A percentile compares a stretch with the other conserved stretches of the same genome.
Evolutionary conservation across 2,329 filamentous ascomycete genomes (phyloP).

Genomic region (Alternaria sp.): DNA sequence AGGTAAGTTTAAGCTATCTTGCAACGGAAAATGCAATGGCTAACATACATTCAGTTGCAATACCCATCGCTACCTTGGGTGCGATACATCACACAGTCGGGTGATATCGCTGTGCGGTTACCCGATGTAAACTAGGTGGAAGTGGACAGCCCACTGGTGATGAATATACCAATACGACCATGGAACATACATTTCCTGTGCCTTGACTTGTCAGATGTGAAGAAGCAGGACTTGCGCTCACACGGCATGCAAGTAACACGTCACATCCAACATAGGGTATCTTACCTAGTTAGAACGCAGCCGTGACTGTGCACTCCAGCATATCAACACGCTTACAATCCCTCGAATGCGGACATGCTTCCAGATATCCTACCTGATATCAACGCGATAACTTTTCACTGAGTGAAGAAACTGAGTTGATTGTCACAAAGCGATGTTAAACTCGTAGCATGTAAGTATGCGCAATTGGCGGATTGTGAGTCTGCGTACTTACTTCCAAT

Average conservation of each 20-base stretch:
- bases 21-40: background rate
- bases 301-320: background rate
- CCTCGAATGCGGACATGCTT: background rate
- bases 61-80: conserved; percentile 98
- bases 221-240: background rate
- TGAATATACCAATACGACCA: conserved; percentile 8
- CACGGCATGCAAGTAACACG: background rate
- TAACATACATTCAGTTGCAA: conserved; percentile 74
- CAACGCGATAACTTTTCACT: background rate
- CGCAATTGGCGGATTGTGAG: background rate
- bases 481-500: background rate
- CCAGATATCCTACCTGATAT: background rate
- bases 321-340: background rate
- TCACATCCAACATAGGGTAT: background rate
- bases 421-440: background rate
- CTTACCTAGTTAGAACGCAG: background rate
- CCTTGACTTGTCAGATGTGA: background rate
- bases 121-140: conserved; percentile 77
- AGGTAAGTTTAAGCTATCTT: conserved; percentile 69
- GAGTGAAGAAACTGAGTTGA: background rate
- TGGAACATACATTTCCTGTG: background rate
- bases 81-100: conserved; percentile 96
- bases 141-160: background rate
- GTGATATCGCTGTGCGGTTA: conserved; percentile 92
- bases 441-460: background rate